Evolutionary conservation across 2,329 filamentous ascomycete genomes (phyloP).

Genomic region (Emergomyces africanus): DNA sequence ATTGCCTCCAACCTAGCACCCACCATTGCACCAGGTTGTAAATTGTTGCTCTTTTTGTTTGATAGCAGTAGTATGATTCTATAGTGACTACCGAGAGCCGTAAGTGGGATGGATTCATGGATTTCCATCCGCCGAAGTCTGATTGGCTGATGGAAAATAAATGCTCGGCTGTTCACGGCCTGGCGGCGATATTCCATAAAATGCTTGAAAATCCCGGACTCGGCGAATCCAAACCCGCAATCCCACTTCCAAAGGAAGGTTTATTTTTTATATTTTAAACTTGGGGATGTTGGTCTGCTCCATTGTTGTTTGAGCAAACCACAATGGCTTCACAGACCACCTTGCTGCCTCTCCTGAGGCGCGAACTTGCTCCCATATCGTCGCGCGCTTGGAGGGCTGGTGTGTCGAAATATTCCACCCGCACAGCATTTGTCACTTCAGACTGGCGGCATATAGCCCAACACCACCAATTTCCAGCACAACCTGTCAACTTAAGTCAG

Average conservation of each 20-base stretch:
- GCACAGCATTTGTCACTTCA: slow-evolving; percentile 10
- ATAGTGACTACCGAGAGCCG: too few species aligned
- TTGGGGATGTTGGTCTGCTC: background rate
- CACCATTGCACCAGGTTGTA: background rate
- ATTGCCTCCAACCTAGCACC: background rate
- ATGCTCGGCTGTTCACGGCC: slow-evolving; percentile 8
- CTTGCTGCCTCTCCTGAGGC: slow-evolving; percentile 23
- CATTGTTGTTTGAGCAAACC: background rate
- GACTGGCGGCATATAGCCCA: slow-evolving; percentile 9
- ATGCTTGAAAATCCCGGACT: background rate
- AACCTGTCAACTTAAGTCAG: slow-evolving; percentile 13
- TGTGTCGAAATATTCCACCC: slow-evolving; percentile 8
- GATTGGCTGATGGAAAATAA: slow-evolving; percentile 3
- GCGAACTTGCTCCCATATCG: slow-evolving; percentile 22
- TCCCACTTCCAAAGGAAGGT: too few species aligned
- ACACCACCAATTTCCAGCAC: background rate
- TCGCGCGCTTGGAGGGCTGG: slow-evolving; percentile 18
- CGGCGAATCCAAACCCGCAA: background rate
- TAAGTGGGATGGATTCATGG: background rate
- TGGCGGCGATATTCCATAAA: background rate
- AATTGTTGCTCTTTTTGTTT: background rate
- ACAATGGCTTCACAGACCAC: slow-evolving; percentile 26
- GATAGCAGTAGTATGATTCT: too few species aligned
- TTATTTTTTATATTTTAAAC: background rate
- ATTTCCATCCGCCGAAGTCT: slow-evolving; percentile 1